Conservation (phyloP, 1,284 basidiomycete genomes). For the Trichosporon sp. region DNA sequence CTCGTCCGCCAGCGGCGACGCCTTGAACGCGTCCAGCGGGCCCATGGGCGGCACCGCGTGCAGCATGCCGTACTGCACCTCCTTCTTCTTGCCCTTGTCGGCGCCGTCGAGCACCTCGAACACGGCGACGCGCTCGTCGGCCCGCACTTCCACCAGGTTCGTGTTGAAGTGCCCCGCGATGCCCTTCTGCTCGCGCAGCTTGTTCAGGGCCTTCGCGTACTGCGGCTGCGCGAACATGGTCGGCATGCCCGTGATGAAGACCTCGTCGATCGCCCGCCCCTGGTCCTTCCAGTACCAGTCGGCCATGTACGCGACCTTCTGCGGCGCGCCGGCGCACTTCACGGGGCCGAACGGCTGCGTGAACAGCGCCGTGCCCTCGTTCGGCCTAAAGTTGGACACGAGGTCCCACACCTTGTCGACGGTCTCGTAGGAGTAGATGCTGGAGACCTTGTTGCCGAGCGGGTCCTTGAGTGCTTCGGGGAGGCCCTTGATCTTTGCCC, state of each 20-base stretch:
- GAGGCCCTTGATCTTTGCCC: conserved; percentile 72
- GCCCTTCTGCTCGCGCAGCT: conserved; percentile 70
- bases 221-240: conserved; percentile 83
- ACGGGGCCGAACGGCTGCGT: conserved; percentile 92
- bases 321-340: conserved; percentile 92
- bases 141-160: conserved; percentile 74
- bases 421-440: conserved; percentile 86
- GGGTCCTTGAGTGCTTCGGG: conserved; percentile 71
- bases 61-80: conserved; percentile 73
- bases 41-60: conserved; percentile 92
- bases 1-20: conserved; percentile 68
- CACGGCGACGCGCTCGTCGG: conserved; percentile 66
- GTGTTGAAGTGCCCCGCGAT: conserved; percentile 76
- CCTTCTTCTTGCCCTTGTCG: conserved; percentile 56
- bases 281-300: conserved; percentile 51
- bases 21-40: conserved; percentile 75
- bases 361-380: conserved; percentile 73
- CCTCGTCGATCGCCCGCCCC: conserved; percentile 53
- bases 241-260: conserved; percentile 88
- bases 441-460: conserved; percentile 68
- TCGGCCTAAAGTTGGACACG: conserved; percentile 67
- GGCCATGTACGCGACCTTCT: conserved; percentile 95
- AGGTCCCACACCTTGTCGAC: conserved; percentile 83
- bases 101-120: conserved; percentile 69
- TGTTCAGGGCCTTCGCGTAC: conserved; percentile 81